These are phyloP conservation scores for Ilyonectria mors-panacis DNA, from an alignment of 2,329 filamentous ascomycete species.

Conservation along the genomic window DNA sequence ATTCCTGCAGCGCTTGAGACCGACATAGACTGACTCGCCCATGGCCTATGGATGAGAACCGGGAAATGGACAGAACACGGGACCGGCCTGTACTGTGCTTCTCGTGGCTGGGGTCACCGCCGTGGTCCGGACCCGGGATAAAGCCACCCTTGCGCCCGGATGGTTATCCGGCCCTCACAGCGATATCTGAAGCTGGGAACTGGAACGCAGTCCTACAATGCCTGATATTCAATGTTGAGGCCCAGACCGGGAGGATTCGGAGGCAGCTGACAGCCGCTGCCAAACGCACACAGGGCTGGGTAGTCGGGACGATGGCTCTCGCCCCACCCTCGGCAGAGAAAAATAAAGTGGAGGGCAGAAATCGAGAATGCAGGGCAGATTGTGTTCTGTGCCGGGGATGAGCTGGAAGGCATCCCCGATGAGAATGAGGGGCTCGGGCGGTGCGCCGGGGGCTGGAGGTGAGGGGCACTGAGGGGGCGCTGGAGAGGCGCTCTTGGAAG, in stretches of 20 bases:
- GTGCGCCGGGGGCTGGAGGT: conserved; percentile 15
- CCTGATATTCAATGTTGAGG: conserved; percentile 27
- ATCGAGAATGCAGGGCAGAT: conserved; percentile 34
- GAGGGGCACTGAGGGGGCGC: conserved; percentile 15
- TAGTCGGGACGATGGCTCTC: conserved; percentile 24
- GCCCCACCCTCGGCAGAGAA: conserved; percentile 43
- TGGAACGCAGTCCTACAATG: conserved; percentile 25
- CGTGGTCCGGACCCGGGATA: conserved; percentile 39
- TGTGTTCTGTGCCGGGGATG: conserved; percentile 28
- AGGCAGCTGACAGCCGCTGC: conserved; percentile 35
- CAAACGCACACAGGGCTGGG: conserved; percentile 31
- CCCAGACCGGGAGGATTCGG: conserved; percentile 46
- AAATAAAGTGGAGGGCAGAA: conserved; percentile 34
- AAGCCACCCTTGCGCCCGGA: conserved; percentile 29
- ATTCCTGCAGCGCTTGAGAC: conserved; percentile 47
- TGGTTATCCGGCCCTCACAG: conserved; percentile 15
- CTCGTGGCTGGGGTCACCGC: conserved; percentile 25
- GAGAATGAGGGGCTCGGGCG: conserved; percentile 18
- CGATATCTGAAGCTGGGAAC: conserved; percentile 10
- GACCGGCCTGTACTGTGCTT: conserved; percentile 34
- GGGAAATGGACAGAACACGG: conserved; percentile 29
- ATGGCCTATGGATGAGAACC: conserved; percentile 26
- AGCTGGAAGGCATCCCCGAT: conserved; percentile 24
- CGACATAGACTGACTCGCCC: conserved; percentile 15
- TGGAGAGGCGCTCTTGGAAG: conserved; percentile 4